phyloP scores from a whole-genome alignment of 768 basidiomycete species.

The Agaricus subrufescens region DNA sequence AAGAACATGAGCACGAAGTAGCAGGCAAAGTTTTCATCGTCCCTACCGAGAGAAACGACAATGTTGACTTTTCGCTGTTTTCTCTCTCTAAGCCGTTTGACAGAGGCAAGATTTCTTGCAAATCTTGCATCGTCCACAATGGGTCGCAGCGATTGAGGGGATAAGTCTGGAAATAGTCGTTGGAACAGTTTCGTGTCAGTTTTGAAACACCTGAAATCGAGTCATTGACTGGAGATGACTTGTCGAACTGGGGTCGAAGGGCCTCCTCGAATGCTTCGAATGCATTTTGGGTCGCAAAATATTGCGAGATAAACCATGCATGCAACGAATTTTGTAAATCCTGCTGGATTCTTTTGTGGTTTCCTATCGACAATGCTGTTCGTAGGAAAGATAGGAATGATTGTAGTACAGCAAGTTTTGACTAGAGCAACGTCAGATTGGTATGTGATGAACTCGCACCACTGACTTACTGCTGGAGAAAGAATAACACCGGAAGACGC shows the following conservation, averaged over 20 bases:
- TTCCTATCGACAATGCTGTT: background rate
- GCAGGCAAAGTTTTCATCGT: background rate
- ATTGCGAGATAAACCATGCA: conserved; percentile 62
- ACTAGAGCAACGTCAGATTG: conserved; percentile 35
- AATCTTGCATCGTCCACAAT: conserved; percentile 12
- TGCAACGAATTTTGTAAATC: conserved; percentile 21
- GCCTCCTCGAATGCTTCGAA: conserved; percentile 50
- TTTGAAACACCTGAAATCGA: background rate
- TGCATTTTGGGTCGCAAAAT: conserved; percentile 48
- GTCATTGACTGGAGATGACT: background rate
- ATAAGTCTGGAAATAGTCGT: conserved; percentile 25
- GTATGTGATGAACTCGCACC: background rate
- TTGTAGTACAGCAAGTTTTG: conserved; percentile 70
- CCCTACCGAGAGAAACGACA: conserved; percentile 9
- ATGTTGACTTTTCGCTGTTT: background rate
- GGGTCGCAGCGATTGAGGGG: background rate
- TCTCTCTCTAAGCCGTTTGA: background rate
- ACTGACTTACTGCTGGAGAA: conserved; percentile 50
- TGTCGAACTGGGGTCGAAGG: conserved; percentile 25
- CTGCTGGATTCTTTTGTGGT: background rate
- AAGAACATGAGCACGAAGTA: background rate
- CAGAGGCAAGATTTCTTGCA: conserved; percentile 5
- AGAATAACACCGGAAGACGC: conserved; percentile 64
- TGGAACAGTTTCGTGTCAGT: conserved; percentile 34
- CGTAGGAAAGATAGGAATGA: conserved; percentile 67